Base-by-base conservation (phyloP, 495 filamentous ascomycete genomes). In the Penicillium maclennaniae region DNA sequence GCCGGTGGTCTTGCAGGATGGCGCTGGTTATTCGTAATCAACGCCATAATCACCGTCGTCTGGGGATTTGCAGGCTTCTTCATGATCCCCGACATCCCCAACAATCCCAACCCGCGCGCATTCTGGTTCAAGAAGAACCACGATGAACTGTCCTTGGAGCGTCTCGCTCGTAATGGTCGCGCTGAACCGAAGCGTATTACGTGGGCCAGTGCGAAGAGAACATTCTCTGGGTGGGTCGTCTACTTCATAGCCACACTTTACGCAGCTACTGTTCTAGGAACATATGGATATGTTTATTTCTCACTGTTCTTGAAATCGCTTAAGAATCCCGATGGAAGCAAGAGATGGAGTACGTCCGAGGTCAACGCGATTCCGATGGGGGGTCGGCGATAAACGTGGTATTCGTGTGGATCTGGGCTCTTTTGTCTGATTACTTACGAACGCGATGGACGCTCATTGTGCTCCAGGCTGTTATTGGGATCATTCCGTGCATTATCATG, bases 11-110 rank as follows among this genome's bases (percentile, higher is more conserved):
- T 79, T 14, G 70, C 79, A 0, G 87, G 87, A 0, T 91, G 87
- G 87, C 74, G 83, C 38, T 88, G 82, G 79, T 71, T 88, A 8
- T 87, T 86, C 54, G 64, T 78, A n/a, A 72, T 83, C 26, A 72
- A 75, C 39, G 65, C 69, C 12, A 50, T 66, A 34, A 62, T 73
- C 20, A 88, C 84, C 0, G 75, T 79, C 0, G 51, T 79, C 1
- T 74, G 88, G 53, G 86, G 87, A 6, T 59, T 88, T 8, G 46
- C 77, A 0, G 75, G 83, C 0, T 87, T 77, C 52, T 60, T 81
- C 27, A 78, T 85, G 63, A 81, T 90, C 67, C 84, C 84, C 0
- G 75, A 69, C 41, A 45, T 65, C 0, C 66, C 66, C 0, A 67
- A 67, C 43, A 54, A 60, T 8, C 66, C 66, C 1, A 69, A 69